These are phyloP conservation scores for Kuraishia ogatae DNA, from an alignment of 805 yeast genomes.

Conservation along the genomic window DNA sequence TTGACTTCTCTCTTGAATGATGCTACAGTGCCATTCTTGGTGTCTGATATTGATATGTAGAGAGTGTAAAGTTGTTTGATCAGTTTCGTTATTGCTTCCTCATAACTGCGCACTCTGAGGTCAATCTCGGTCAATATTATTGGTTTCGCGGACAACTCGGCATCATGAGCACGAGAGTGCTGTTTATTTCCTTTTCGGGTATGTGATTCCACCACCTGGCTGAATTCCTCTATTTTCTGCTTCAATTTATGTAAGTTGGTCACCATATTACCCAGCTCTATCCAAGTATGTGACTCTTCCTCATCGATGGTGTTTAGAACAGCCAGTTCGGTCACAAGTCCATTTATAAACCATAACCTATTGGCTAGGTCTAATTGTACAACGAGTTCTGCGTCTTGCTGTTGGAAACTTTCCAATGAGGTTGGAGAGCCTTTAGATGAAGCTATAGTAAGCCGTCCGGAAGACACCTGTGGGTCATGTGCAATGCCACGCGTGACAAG, in stretches of 20 bases:
- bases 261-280: not conserved
- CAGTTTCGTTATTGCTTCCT: not conserved
- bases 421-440: not conserved
- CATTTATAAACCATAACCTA: conserved; percentile 21
- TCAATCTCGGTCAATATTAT: not conserved
- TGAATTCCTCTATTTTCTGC: not conserved
- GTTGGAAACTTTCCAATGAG: not conserved
- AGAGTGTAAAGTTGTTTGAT: not conserved
- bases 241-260: not conserved
- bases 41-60: not conserved
- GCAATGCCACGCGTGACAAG: not conserved
- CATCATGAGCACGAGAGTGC: not conserved
- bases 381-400: not conserved
- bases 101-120: not conserved
- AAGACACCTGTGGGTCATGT: too few relatives aligned
- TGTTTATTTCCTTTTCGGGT: not conserved
- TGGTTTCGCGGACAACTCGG: not conserved
- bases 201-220: not conserved
- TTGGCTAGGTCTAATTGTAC: conserved; percentile 13
- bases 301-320: conserved; percentile 4
- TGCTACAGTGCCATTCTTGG: not conserved
- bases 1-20: not conserved
- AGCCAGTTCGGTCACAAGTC: conserved; percentile 16
- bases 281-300: conserved; percentile 2
- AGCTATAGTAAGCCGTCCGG: too few relatives aligned